Evolutionary conservation across 768 basidiomycete species (phyloP).

Genomic region (Calocybe cyanea): DNA sequence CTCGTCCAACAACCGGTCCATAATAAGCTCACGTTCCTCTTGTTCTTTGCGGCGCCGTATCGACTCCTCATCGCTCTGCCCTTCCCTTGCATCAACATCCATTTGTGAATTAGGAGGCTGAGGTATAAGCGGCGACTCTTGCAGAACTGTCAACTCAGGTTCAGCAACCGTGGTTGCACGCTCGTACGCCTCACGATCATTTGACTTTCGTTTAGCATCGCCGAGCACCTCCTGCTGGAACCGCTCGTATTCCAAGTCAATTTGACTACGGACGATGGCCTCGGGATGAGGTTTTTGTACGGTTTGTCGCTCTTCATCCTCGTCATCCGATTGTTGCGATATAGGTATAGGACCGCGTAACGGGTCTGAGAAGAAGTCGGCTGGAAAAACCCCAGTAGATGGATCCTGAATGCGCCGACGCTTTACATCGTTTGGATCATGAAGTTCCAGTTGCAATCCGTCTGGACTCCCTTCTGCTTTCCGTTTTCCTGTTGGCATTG

Average conservation of each 20-base stretch:
- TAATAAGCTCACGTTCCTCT: constrained; percentile 79
- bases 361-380: constrained; percentile 81
- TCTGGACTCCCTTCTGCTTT: constrained; percentile 17
- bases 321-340: constrained; percentile 34
- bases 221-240: constrained; percentile 64
- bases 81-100: constrained; percentile 23
- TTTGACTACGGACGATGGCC: constrained; percentile 21
- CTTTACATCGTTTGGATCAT: constrained; percentile 16
- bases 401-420: constrained; percentile 14
- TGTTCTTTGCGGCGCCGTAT: constrained; percentile 49
- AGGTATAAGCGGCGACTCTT: constrained; percentile 48
- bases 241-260: constrained; percentile 71
- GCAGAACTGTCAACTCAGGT: constrained; percentile 43
- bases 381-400: constrained; percentile 44
- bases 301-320: constrained; percentile 25
- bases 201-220: constrained; percentile 29
- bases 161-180: constrained; percentile 72
- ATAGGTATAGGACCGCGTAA: constrained; percentile 41
- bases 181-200: constrained; percentile 51
- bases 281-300: constrained; percentile 3
- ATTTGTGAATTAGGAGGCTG: constrained; percentile 25
- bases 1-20: constrained; percentile 82
- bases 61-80: constrained; percentile 38
- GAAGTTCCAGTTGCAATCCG: constrained; percentile 21
- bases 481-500: constrained; percentile 24